Base-by-base conservation (phyloP, 2,329 filamentous ascomycete genomes). In the Aplosporella prunicola region DNA sequence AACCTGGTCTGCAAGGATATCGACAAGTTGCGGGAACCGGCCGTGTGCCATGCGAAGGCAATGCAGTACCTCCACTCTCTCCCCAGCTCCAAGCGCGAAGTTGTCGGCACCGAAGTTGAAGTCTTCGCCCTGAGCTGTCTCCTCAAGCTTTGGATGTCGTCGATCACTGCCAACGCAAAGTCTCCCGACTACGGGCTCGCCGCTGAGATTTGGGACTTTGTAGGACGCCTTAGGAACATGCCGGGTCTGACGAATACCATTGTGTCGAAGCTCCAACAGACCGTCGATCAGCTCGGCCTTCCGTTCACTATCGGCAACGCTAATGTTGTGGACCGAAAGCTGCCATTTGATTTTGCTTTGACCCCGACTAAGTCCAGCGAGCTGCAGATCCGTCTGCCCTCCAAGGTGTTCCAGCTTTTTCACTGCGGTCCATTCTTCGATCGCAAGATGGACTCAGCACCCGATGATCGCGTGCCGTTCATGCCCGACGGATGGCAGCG, bases 401-500 rank as follows among this genome's bases (percentile, higher is more conserved):
- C 68, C 11, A 62, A 64, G 7, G 68, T 79, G 13, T 83, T 87
- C 43, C 81, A 87, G 49, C 62, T 87, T 9, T 57, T 73, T 7
- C 65, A 82, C 50, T 80, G 74, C 32, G 82, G 81, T 0, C 81
- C 82, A 0, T 86, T 82, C 49, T 70, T 88, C 56, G 81, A 87
- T 48, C 68, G 82, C n/a, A 77, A 71, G 46, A 80, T 86, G 49
- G 78, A 82, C 48, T 78, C 81, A 0, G 64, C 64, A 9, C 70
- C 74, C 0, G 83, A 88, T 52, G 44, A 65, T n/a, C 72, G 83
- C 42, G 81, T 85, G 1, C 68, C 69, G 2, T 89, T 89, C 51
- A 61, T 78, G 4, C 82, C 83, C 1, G 82, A 89, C 61, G 73
- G 71, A 3, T 89, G 82, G 83, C 82, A 89, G 57, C 64, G 79